Percentiles rank a stretch among this genome's conserved stretches.
phyloP scores from a whole-genome alignment of 1,284 basidiomycete genomes.

The Pseudozyma pruni region DNA sequence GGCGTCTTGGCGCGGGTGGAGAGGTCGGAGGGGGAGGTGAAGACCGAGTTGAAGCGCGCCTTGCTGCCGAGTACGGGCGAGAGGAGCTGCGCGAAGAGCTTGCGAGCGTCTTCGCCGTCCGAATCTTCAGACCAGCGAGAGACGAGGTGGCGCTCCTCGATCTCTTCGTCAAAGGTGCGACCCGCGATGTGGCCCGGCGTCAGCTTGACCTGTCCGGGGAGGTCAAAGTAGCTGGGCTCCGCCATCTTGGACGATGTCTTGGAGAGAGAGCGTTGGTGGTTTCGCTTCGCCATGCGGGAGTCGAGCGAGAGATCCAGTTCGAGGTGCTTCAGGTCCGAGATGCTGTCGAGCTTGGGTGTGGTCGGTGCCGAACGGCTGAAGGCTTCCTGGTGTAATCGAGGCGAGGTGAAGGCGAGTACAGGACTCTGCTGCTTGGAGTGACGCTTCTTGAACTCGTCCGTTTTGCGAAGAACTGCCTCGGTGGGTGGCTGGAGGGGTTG shows the following conservation, averaged over 20 bases:
- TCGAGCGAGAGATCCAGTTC: slow-evolving; percentile 28
- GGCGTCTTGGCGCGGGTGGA: slow-evolving; percentile 9
- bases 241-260: not conserved
- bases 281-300: slow-evolving; percentile 17
- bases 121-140: slow-evolving; percentile 30
- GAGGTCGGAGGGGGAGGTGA: too few species aligned
- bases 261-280: slow-evolving; percentile 18
- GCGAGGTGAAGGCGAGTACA: slow-evolving; percentile 3
- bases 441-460: slow-evolving; percentile 28
- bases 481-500: slow-evolving; percentile 13
- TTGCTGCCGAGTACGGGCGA: too few species aligned
- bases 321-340: slow-evolving; percentile 9
- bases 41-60: not conserved
- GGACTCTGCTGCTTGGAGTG: slow-evolving; percentile 22
- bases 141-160: slow-evolving; percentile 1
- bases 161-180: not conserved
- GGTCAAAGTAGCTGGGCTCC: not conserved
- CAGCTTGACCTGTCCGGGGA: slow-evolving; percentile 10
- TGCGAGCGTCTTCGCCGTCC: slow-evolving; percentile 15
- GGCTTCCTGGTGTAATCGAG: slow-evolving; percentile 2
- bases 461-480: slow-evolving; percentile 24
- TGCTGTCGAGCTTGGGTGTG: slow-evolving; percentile 19
- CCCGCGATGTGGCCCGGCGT: slow-evolving; percentile 20
- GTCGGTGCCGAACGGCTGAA: slow-evolving; percentile 1
- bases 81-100: not conserved